A percentile compares a stretch with the other conserved stretches of the same genome.
These are phyloP conservation scores for Eucalyptus decipiens DNA, from an alignment of 345 rosid genomes.

Conservation along the genomic window DNA sequence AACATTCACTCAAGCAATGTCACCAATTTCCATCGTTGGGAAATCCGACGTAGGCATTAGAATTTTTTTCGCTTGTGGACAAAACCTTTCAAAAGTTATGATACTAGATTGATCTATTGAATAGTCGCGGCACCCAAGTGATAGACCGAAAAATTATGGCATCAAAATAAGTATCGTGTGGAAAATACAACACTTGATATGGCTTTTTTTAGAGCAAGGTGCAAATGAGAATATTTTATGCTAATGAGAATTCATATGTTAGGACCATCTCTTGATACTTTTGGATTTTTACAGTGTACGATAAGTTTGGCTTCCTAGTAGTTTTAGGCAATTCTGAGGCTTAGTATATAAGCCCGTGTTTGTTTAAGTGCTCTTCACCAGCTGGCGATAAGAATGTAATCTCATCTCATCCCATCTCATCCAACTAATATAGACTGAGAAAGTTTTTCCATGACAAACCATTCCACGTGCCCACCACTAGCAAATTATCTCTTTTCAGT, in stretches of 20 bases:
- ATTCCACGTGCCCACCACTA: background rate
- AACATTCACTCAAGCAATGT: background rate
- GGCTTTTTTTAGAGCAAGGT: too few relatives aligned
- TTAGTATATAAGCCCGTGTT: background rate
- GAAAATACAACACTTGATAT: too few relatives aligned
- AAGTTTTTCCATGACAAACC: background rate
- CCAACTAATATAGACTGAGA: background rate
- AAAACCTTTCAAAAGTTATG: too few relatives aligned
- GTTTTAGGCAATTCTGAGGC: too few relatives aligned
- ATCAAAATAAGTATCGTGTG: background rate
- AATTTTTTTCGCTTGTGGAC: rapidly evolving
- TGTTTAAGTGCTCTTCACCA: background rate
- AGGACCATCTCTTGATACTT: background rate
- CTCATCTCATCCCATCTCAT: background rate
- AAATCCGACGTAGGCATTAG: rapidly evolving
- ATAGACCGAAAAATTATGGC: rapidly evolving
- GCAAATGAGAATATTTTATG: background rate
- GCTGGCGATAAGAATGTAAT: background rate
- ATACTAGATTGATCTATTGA: rapidly evolving
- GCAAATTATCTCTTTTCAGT: background rate
- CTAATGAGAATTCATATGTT: background rate
- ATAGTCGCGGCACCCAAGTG: rapidly evolving
- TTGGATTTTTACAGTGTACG: too few relatives aligned
- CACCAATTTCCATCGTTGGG: rapidly evolving
- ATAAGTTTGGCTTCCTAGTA: background rate